Conservation (phyloP, 768 basidiomycete species). For the Pholiota molesta region DNA sequence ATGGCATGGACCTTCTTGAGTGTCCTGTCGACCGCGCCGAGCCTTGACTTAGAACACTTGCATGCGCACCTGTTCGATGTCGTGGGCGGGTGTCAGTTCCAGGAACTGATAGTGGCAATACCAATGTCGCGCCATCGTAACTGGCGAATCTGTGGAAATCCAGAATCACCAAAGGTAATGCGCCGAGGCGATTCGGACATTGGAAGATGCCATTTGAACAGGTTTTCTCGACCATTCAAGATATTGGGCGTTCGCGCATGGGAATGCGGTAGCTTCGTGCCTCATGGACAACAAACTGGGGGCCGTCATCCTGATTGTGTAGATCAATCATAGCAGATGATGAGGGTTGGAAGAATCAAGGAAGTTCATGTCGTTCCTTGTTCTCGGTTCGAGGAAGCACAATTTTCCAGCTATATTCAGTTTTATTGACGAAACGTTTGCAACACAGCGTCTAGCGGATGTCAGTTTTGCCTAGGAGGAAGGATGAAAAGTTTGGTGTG, state of each 20-base stretch:
- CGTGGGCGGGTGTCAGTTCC: conserved; percentile 43
- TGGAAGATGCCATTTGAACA: neutral
- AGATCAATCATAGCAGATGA: neutral
- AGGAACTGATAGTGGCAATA: conserved; percentile 27
- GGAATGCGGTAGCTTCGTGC: conserved; percentile 35
- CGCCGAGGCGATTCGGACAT: conserved; percentile 33
- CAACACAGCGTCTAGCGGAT: conserved; percentile 28
- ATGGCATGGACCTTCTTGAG: conserved; percentile 40
- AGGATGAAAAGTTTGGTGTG: conserved; percentile 19
- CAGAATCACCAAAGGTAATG: conserved; percentile 19
- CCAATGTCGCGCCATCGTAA: conserved; percentile 41
- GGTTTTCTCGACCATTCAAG: conserved; percentile 44
- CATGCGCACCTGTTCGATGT: conserved; percentile 41
- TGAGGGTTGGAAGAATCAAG: neutral
- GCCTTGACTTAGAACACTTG: conserved; percentile 39
- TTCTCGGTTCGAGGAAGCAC: conserved; percentile 35
- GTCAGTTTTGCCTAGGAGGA: conserved; percentile 45
- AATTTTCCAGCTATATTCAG: conserved; percentile 32
- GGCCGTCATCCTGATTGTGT: neutral
- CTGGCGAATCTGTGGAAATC: conserved; percentile 37
- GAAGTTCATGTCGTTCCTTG: conserved; percentile 30
- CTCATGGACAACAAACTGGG: neutral
- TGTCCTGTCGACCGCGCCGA: conserved; percentile 46
- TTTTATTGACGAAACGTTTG: conserved; percentile 41
- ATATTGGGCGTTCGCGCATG: conserved; percentile 41